phyloP scores from a whole-genome alignment of 345 rosid species.

The Hibiscus syriacus region DNA sequence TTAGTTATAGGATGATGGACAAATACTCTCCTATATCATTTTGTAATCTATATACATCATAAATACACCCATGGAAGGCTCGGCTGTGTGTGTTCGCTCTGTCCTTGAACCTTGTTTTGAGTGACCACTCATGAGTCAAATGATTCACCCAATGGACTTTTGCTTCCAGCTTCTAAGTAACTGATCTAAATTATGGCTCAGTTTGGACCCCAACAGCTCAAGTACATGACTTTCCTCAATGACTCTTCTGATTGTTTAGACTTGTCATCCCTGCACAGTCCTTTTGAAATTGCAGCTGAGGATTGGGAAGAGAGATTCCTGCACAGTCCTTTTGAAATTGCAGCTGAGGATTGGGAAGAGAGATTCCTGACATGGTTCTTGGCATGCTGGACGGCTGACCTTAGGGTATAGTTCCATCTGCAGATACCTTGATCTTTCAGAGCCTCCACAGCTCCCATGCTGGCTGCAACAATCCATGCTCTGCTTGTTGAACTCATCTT shows the following conservation, averaged over 20 bases:
- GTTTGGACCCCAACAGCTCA: conserved; percentile 51
- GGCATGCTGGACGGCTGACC: conserved; percentile 35
- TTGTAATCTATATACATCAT: neutral
- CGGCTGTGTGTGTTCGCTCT: neutral
- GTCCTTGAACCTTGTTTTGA: neutral
- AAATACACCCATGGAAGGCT: neutral
- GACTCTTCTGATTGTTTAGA: conserved; percentile 39
- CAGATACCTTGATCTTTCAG: conserved; percentile 55
- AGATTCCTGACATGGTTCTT: conserved; percentile 30
- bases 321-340: too few species aligned
- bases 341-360: too few species aligned
- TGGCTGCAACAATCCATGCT: conserved; percentile 43
- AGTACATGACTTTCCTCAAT: conserved; percentile 37
- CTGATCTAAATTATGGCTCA: neutral
- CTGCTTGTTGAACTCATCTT: conserved; percentile 41
- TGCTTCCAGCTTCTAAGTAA: neutral
- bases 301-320: conserved; percentile 37
- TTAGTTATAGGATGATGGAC: neutral
- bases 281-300: conserved; percentile 9
- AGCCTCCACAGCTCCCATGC: conserved; percentile 56
- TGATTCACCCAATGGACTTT: neutral
- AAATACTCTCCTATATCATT: neutral
- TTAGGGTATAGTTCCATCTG: conserved; percentile 46
- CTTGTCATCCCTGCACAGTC: conserved; percentile 5
- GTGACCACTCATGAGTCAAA: neutral